These are phyloP conservation scores for Fragaria ananassa DNA, from an alignment of 306 rosid genomes.

Conservation along the genomic window DNA sequence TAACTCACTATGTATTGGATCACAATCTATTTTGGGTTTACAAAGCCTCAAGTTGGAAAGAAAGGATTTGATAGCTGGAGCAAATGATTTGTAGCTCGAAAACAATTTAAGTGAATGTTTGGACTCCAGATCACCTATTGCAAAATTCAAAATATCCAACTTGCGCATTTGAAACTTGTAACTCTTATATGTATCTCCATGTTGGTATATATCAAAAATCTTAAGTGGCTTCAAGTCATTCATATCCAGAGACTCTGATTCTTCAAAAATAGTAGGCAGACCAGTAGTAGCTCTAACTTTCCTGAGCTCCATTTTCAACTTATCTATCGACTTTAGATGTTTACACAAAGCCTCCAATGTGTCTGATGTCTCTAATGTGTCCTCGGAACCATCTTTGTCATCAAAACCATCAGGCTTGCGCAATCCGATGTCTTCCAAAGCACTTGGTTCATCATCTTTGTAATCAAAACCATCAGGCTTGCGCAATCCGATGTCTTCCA, in stretches of 20 bases:
- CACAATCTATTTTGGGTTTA: slow-evolving; percentile 46
- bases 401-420: slow-evolving; percentile 41
- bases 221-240: slow-evolving; percentile 84
- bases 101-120: slow-evolving; percentile 62
- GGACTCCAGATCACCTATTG: slow-evolving; percentile 60
- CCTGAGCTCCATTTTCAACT: slow-evolving; percentile 76
- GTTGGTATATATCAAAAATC: slow-evolving; percentile 62
- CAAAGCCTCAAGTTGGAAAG: slow-evolving; percentile 36
- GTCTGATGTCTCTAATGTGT: slow-evolving; percentile 26
- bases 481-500: too few species aligned
- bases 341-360: slow-evolving; percentile 72
- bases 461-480: too few species aligned
- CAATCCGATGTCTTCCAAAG: slow-evolving; percentile 22
- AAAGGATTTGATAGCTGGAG: slow-evolving; percentile 38
- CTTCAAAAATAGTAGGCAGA: slow-evolving; percentile 78
- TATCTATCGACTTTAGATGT: slow-evolving; percentile 82
- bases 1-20: slow-evolving; percentile 61
- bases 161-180: slow-evolving; percentile 82
- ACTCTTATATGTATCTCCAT: slow-evolving; percentile 46
- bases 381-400: slow-evolving; percentile 32
- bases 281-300: slow-evolving; percentile 70
- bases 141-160: slow-evolving; percentile 81
- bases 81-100: slow-evolving; percentile 35
- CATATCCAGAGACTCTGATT: slow-evolving; percentile 65
- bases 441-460: slow-evolving; percentile 8